Conservation (phyloP, 2,329 filamentous ascomycete genomes). For the Ophiostoma quercus region DNA sequence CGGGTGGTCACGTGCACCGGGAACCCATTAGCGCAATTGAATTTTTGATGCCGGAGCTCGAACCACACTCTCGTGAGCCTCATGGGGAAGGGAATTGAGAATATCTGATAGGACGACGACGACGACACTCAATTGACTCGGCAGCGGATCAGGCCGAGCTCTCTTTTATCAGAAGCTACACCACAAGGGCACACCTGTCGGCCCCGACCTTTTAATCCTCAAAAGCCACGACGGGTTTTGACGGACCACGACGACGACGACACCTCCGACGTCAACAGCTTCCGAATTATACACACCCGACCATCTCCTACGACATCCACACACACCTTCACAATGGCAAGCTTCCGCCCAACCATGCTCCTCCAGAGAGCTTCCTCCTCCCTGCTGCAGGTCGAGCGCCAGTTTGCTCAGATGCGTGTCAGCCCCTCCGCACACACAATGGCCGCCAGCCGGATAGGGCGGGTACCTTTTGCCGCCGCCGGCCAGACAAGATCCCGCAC, state of each 20-base stretch:
- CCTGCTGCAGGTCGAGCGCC: conserved; percentile 24
- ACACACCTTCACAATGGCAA: conserved; percentile 21
- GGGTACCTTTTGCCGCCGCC: background rate
- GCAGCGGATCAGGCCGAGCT: background rate
- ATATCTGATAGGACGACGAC: background rate
- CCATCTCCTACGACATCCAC: background rate
- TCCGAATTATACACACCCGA: background rate
- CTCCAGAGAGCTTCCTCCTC: conserved; percentile 14
- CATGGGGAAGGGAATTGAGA: conserved; percentile 8
- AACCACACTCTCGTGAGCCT: conserved; percentile 3
- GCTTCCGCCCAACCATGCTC: conserved; percentile 24
- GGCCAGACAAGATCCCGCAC: conserved; percentile 9
- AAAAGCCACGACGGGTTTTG: background rate
- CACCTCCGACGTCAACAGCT: background rate
- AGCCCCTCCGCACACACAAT: conserved; percentile 17
- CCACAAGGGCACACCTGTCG: background rate
- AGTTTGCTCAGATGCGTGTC: conserved; percentile 23
- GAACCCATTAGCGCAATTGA: conserved; percentile 21
- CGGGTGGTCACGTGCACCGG: conserved; percentile 15
- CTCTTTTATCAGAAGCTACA: background rate
- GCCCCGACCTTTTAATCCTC: background rate
- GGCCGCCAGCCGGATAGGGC: conserved; percentile 6
- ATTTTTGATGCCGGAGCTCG: conserved; percentile 22
- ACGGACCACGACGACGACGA: background rate
- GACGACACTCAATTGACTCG: background rate